Percentiles rank a stretch among this genome's conserved stretches.
phyloP scores from a whole-genome alignment of 257 asterid genomes.

The Forsythia suspensa region DNA sequence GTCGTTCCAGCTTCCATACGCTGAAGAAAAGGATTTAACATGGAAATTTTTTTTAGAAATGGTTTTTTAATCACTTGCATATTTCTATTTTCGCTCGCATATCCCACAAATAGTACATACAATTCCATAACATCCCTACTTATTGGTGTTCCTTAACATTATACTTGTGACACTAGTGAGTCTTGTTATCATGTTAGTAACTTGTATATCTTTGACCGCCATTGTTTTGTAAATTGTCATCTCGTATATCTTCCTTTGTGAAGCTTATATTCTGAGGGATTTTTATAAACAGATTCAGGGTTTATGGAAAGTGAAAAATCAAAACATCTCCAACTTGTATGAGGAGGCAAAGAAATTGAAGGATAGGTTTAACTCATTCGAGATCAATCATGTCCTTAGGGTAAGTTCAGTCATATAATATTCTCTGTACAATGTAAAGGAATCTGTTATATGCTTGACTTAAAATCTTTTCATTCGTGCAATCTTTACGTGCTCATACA shows the following conservation, averaged over 20 bases:
- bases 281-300: slow-evolving; percentile 69
- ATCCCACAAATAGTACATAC: background rate
- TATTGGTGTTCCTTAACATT: background rate
- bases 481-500: background rate
- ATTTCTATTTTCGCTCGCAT: background rate
- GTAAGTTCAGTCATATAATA: slow-evolving; percentile 4
- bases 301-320: slow-evolving; percentile 89
- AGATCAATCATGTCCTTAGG: slow-evolving; percentile 32
- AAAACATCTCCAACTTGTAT: slow-evolving; percentile 48
- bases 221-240: background rate
- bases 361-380: slow-evolving; percentile 33
- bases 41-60: no score
- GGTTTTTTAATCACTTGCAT: background rate
- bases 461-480: background rate
- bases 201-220: background rate
- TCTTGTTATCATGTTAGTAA: background rate
- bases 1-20: background rate
- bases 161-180: background rate
- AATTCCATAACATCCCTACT: background rate
- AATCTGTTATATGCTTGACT: background rate
- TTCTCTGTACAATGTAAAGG: background rate
- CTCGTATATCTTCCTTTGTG: background rate
- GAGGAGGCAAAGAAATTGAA: slow-evolving; percentile 41
- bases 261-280: slow-evolving; percentile 9
- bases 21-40: background rate